Evolutionary conservation across 495 filamentous ascomycete species (phyloP), one percentile per base, ranked within the genome.

Genomic region (Penicillium samsonianum): DNA sequence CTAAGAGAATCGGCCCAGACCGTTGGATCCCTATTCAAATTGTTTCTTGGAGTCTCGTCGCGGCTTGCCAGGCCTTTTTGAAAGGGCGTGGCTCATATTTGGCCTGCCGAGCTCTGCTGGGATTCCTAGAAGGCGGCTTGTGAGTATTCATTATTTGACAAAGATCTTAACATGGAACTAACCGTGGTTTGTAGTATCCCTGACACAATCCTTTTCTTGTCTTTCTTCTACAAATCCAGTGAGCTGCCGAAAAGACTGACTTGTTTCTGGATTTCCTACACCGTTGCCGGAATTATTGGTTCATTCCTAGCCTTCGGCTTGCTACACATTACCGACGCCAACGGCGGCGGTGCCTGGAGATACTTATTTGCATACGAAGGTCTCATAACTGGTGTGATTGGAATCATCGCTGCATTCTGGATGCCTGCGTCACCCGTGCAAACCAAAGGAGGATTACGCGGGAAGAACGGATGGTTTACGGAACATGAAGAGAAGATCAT

Each of bases 401-500:
- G 87, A 2, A 51, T 89, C 1, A 25, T 78, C 0, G 75, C 85
- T 1, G 87, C 78, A 42, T 59, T 82, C 14, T 77, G 85, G 57
- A 82, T 90, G 73, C 84, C 85, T 0, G 73, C 87, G 0, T 82
- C 82, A 0, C 85, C 87, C 0, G 81, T 75, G 14, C 84, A 90
- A 58, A 89, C 88, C 0, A 74, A 71, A 26, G 82, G 77, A 53
- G 81, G 77, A 74, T 79, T 82, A 53, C 72, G 84, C 17, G 84
- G 85, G 3, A 84, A 82, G 53, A 72, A 87, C 4, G 88, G 87
- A 5, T 90, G 87, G 87, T 90, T 90, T 62, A 82, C 73, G 2
- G 80, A 60, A 23, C 55, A 55, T 22, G 75, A 77, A 52, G 69
- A 76, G 28, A 79, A 73, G n/a, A 90, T 90, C 63, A 83, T 91